Conservation (phyloP, 2,329 filamentous ascomycete species). For the Botrytis galanthina region DNA sequence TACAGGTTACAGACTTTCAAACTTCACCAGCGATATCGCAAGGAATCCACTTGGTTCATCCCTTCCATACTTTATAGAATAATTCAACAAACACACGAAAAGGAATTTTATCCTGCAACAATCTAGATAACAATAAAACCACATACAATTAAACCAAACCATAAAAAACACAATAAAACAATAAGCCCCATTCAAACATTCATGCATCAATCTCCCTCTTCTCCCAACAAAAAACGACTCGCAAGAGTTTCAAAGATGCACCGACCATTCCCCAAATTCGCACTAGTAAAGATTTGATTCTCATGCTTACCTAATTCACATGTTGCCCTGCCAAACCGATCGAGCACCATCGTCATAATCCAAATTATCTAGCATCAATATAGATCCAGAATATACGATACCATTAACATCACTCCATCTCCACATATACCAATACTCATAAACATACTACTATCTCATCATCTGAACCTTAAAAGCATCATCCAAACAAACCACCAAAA, state of each 20-base stretch:
- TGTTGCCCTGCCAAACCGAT: slow-evolving; percentile 11
- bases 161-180: not conserved
- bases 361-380: not conserved
- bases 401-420: not conserved
- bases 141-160: not conserved
- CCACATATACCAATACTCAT: not conserved
- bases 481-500: slow-evolving; percentile 13
- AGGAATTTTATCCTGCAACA: not conserved
- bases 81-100: not conserved
- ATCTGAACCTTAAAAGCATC: slow-evolving; percentile 9
- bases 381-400: not conserved
- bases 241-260: not conserved
- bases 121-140: not conserved
- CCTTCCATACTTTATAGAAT: not conserved
- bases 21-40: not conserved
- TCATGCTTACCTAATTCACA: not conserved
- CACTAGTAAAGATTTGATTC: not conserved
- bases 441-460: not conserved
- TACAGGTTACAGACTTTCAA: not conserved
- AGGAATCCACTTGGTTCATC: not conserved
- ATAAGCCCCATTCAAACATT: not conserved
- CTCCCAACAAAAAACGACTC: slow-evolving; percentile 5
- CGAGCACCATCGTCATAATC: not conserved
- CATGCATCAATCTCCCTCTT: not conserved
- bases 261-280: not conserved